Conservation (phyloP, 1,284 basidiomycete genomes). For the Ustilago bromivora region DNA sequence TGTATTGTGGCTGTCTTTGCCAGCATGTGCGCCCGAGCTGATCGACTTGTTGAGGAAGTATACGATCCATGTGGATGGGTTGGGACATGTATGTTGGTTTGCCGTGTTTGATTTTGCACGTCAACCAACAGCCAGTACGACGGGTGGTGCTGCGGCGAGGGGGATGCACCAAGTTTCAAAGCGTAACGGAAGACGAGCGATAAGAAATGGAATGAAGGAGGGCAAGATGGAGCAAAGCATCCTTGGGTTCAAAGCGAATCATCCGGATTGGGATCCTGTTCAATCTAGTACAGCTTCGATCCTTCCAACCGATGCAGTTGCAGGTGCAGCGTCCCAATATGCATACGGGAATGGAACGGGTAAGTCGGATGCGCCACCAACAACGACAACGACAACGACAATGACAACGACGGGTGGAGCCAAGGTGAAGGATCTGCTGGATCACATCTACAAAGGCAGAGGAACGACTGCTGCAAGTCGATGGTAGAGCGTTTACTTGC, state of each 20-base stretch:
- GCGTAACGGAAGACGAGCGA: constrained; percentile 67
- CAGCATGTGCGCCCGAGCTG: constrained; percentile 78
- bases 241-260: constrained; percentile 89
- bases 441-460: constrained; percentile 48
- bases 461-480: constrained; percentile 25
- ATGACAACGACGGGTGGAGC: constrained; percentile 18
- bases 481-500: constrained; percentile 20
- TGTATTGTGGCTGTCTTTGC: constrained; percentile 90
- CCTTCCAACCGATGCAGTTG: neutral
- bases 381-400: neutral
- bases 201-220: constrained; percentile 25
- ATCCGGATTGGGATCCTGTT: constrained; percentile 91
- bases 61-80: constrained; percentile 92
- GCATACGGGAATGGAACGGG: constrained; percentile 10
- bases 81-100: constrained; percentile 97
- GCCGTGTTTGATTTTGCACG: constrained; percentile 97
- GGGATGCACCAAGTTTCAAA: constrained; percentile 17
- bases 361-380: constrained; percentile 13
- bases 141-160: constrained; percentile 32
- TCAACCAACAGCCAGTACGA: constrained; percentile 73
- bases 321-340: neutral
- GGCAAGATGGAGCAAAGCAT: constrained; percentile 91
- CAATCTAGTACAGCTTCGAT: constrained; percentile 71
- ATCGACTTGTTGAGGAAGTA: constrained; percentile 73
- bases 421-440: constrained; percentile 46